Percentiles rank a stretch among this genome's conserved stretches.
Conservation (phyloP, 2,329 filamentous ascomycete genomes). For the Emmonsiellopsis sp. region DNA sequence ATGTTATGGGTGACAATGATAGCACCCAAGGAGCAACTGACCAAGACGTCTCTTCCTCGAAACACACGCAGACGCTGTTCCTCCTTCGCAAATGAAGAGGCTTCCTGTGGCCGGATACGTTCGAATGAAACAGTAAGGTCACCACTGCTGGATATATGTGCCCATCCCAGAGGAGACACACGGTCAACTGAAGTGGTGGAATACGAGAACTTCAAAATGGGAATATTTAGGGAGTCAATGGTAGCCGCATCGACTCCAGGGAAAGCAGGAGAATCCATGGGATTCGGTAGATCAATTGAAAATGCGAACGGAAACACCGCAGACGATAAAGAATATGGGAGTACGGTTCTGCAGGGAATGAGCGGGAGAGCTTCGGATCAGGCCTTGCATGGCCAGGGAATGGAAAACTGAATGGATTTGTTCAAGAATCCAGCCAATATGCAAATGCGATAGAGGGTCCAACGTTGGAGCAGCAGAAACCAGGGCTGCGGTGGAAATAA, state of each 20-base stretch:
- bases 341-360: too few relatives aligned
- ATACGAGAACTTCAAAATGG: constrained; percentile 36
- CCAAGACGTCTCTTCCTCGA: constrained; percentile 27
- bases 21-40: constrained; percentile 10
- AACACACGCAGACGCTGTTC: constrained; percentile 26
- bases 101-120: constrained; percentile 11
- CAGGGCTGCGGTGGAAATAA: neutral
- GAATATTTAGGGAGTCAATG: constrained; percentile 6
- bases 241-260: neutral
- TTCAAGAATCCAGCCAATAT: neutral
- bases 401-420: neutral
- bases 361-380: neutral
- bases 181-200: constrained; percentile 30
- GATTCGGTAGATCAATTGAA: too few relatives aligned
- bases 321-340: too few relatives aligned
- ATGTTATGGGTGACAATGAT: neutral
- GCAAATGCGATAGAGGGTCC: neutral
- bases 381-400: neutral
- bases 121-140: constrained; percentile 30
- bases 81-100: constrained; percentile 10
- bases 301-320: too few relatives aligned
- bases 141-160: constrained; percentile 30
- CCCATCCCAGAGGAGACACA: constrained; percentile 35
- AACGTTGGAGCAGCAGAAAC: neutral
- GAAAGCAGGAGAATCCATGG: neutral